phyloP scores from a whole-genome alignment of 352 stramenopile genomes.

The Halophytophthora polymorphica region DNA sequence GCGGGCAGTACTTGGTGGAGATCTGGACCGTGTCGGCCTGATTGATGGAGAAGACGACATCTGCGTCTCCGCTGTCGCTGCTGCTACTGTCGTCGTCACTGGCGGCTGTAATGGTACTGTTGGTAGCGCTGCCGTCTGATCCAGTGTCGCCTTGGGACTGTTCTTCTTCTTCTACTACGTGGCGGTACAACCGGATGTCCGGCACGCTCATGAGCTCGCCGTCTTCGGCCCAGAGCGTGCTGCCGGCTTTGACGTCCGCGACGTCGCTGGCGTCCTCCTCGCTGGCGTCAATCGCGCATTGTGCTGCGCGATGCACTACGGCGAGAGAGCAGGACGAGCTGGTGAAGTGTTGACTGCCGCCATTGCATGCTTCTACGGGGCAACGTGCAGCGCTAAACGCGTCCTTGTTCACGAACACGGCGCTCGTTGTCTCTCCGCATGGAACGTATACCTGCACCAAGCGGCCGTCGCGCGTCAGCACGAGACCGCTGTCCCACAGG shows the following conservation, averaged over 20 bases:
- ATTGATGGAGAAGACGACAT: slow-evolving; percentile 48
- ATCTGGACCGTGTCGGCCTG: slow-evolving; percentile 21
- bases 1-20: slow-evolving; percentile 25
- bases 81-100: background rate
- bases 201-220: slow-evolving; percentile 18
- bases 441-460: slow-evolving; percentile 48
- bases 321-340: slow-evolving; percentile 23
- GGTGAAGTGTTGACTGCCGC: slow-evolving; percentile 31
- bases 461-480: slow-evolving; percentile 28
- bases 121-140: slow-evolving; percentile 4
- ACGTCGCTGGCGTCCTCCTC: slow-evolving; percentile 24
- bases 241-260: slow-evolving; percentile 7
- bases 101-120: background rate
- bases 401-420: slow-evolving; percentile 39
- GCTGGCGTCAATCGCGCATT: slow-evolving; percentile 28
- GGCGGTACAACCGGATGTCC: slow-evolving; percentile 38
- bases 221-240: slow-evolving; percentile 44
- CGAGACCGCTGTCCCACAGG: slow-evolving; percentile 48
- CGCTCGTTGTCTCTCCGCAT: slow-evolving; percentile 44
- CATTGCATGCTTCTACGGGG: slow-evolving; percentile 28
- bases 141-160: slow-evolving; percentile 1
- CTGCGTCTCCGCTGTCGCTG: background rate
- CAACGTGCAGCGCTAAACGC: slow-evolving; percentile 24
- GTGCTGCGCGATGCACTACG: slow-evolving; percentile 18
- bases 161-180: slow-evolving; percentile 10